These are phyloP conservation scores for Byssoonygena ceratinophila DNA, from an alignment of 2,329 filamentous ascomycete species.

Conservation along the genomic window DNA sequence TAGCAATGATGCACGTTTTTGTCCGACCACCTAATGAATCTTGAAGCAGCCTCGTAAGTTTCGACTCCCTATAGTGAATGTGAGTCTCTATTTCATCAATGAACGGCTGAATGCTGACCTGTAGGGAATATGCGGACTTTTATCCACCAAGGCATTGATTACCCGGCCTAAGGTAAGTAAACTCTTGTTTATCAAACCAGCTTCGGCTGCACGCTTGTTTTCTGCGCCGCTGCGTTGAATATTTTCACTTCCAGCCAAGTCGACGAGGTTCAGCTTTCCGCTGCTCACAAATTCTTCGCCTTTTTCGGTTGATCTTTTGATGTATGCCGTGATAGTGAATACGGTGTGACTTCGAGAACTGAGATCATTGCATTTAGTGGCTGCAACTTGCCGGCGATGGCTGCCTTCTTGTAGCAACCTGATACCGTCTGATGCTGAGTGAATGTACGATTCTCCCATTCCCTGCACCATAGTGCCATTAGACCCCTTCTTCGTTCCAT, in stretches of 20 bases:
- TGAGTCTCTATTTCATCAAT: not conserved
- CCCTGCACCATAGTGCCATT: constrained; percentile 76
- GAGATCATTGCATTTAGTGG: constrained; percentile 98
- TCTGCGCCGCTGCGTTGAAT: constrained; percentile 94
- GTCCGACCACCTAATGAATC: constrained; percentile 91
- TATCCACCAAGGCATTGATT: constrained; percentile 93
- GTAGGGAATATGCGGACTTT: constrained; percentile 76
- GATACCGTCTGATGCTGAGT: constrained; percentile 72
- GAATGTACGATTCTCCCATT: constrained; percentile 94
- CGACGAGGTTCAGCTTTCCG: constrained; percentile 91
- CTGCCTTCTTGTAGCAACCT: constrained; percentile 80
- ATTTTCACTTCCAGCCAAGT: constrained; percentile 94
- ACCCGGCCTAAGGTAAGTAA: constrained; percentile 87
- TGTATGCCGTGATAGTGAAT: constrained; percentile 87
- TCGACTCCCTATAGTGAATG: constrained; percentile 61
- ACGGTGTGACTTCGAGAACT: constrained; percentile 95
- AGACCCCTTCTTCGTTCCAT: constrained; percentile 64
- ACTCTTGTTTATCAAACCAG: constrained; percentile 96
- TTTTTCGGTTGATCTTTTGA: constrained; percentile 68
- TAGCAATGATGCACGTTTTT: constrained; percentile 98
- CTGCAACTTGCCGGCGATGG: constrained; percentile 90
- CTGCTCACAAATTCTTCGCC: constrained; percentile 84
- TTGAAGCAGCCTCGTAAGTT: constrained; percentile 86
- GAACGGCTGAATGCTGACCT: constrained; percentile 22
- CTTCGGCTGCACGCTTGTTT: constrained; percentile 93